Conservation (phyloP, 2,329 filamentous ascomycete genomes). For the Penicillium hordei region DNA sequence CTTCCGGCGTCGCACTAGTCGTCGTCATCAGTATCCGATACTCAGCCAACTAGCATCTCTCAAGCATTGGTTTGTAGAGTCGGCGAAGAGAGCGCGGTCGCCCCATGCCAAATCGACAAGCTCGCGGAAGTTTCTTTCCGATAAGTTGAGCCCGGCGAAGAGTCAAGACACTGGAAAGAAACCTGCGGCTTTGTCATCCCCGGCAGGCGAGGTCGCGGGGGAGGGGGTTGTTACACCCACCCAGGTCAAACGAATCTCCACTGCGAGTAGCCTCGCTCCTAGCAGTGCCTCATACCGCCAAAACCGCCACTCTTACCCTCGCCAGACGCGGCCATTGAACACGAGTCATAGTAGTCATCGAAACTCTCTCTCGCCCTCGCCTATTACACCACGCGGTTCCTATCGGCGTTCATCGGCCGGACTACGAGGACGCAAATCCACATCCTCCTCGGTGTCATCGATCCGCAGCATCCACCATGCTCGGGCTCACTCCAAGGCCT, state of each 20-base stretch:
- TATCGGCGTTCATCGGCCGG: slow-evolving; percentile 80
- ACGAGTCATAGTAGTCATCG: slow-evolving; percentile 48
- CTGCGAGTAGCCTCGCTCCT: slow-evolving; percentile 43
- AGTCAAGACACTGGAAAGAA: slow-evolving; percentile 37
- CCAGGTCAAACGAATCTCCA: slow-evolving; percentile 42
- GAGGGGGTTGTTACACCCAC: slow-evolving; percentile 38
- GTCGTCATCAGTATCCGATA: slow-evolving; percentile 62
- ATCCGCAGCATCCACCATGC: slow-evolving; percentile 88
- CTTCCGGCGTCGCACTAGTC: slow-evolving; percentile 54
- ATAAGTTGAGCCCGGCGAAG: slow-evolving; percentile 43
- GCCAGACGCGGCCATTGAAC: slow-evolving; percentile 38
- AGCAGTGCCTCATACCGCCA: slow-evolving; percentile 45
- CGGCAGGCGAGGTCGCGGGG: slow-evolving; percentile 24
- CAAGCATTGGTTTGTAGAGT: slow-evolving; percentile 72
- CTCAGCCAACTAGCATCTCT: slow-evolving; percentile 66
- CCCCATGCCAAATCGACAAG: slow-evolving; percentile 45
- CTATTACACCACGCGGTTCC: slow-evolving; percentile 82
- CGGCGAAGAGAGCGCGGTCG: slow-evolving; percentile 62
- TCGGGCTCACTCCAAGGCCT: slow-evolving; percentile 89
- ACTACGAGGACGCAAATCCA: slow-evolving; percentile 88
- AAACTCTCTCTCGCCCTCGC: slow-evolving; percentile 80
- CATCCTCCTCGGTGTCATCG: slow-evolving; percentile 90
- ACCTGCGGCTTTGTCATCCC: slow-evolving; percentile 20
- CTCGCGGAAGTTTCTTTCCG: slow-evolving; percentile 41
- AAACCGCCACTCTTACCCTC: slow-evolving; percentile 43